Base-by-base conservation (phyloP, 2,329 filamentous ascomycete species). In the Exophiala xenobiotica region DNA sequence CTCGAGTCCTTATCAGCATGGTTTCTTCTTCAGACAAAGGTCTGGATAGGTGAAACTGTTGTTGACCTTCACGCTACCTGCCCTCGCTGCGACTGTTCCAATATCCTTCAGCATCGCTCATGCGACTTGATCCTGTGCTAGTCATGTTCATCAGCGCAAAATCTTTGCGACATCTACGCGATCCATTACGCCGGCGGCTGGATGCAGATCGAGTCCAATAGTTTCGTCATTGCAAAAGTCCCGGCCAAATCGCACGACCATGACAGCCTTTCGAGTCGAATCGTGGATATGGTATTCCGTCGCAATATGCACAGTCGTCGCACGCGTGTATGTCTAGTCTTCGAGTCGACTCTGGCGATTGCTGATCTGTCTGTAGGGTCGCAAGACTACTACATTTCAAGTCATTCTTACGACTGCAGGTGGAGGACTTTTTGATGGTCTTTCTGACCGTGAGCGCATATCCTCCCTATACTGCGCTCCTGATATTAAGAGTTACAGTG, bases 371-470 rank as follows among this genome's bases (percentile, higher is more conserved):
- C 19, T 14, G 5, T 47, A 60, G 53, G 22, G 26, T 44, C 11
- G 46, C 57, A 20, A 52, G 57, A 12, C 29, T 60, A 6, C 22
- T 57, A 41, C 58, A 58, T 31, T 60, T 61, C 51, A 58, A 57
- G 23, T 57, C 56, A 6, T 16, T 60, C 11, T 49, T 53, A 7
- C 57, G 53, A 43, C 72, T 81, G n/a, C 76, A 79, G 59, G 60
- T 74, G 20, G 81, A 83, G 58, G 81, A 84, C 61, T 81, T 75
- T 60, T 67, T 80, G 19, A 83, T 83, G 78, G 35, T 77, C 6
- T 68, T 80, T 48, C 73, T 76, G 6, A 67, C 77, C 16, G 68
- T 72, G 55, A 9, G 54, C 68, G 23, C 6, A 1, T 19, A 48
- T 22, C 40, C 40, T 18, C 23, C 12, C 29, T 11, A 23, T 29